phyloP scores from a whole-genome alignment of 345 rosid genomes.

The Populus davidiana region DNA sequence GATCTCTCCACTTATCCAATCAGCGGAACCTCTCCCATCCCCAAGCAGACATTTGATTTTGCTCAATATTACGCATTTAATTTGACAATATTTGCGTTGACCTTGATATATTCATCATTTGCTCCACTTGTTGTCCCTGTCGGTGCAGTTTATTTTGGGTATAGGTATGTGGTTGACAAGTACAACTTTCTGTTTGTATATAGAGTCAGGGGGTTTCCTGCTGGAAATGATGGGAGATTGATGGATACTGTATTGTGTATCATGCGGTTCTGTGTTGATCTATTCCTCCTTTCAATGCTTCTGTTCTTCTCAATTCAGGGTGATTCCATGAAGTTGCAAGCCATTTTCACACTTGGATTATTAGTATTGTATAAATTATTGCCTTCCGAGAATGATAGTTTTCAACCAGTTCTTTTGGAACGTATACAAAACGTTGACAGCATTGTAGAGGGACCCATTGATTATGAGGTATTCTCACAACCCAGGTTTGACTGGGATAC shows the following conservation, averaged over 20 bases:
- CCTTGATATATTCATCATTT: constrained; percentile 86
- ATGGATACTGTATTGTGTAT: constrained; percentile 86
- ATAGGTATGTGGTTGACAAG: constrained; percentile 90
- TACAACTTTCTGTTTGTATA: constrained; percentile 91
- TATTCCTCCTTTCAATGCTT: constrained; percentile 83
- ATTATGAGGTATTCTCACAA: constrained; percentile 81
- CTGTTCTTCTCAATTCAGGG: constrained; percentile 87
- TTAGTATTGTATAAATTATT: constrained; percentile 77
- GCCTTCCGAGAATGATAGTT: constrained; percentile 66
- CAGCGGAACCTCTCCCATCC: constrained; percentile 81
- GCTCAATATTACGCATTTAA: constrained; percentile 95
- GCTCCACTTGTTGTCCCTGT: constrained; percentile 94
- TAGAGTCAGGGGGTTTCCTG: constrained; percentile 93
- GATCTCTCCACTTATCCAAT: constrained; percentile 79
- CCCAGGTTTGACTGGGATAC: constrained; percentile 97
- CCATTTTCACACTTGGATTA: constrained; percentile 85
- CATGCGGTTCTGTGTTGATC: constrained; percentile 82
- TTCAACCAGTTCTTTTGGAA: constrained; percentile 66
- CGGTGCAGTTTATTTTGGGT: constrained; percentile 89
- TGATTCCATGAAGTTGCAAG: constrained; percentile 93
- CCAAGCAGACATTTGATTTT: constrained; percentile 93
- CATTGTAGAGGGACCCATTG: constrained; percentile 73
- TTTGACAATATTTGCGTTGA: constrained; percentile 85
- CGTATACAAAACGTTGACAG: constrained; percentile 71
- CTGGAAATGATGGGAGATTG: constrained; percentile 94